Percentiles rank a stretch among this genome's conserved stretches.
phyloP scores from a whole-genome alignment of 768 basidiomycete genomes.

The Calvatia gigantea region DNA sequence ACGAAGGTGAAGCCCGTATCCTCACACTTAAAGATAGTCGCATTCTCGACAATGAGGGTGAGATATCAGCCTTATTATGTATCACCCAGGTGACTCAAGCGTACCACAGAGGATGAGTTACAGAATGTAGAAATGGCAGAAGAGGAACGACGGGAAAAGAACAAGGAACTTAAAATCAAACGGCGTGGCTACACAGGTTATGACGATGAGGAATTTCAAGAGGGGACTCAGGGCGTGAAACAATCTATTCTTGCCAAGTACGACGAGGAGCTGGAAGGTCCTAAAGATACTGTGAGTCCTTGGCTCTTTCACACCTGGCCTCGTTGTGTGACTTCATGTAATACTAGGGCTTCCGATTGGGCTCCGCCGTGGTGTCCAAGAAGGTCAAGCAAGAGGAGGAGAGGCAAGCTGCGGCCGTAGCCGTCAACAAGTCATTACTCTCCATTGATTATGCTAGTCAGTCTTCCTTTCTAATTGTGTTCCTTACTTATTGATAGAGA shows the following conservation, averaged over 20 bases:
- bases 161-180: slow-evolving; percentile 83
- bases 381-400: slow-evolving; percentile 40
- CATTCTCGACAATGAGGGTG: slow-evolving; percentile 93
- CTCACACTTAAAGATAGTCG: slow-evolving; percentile 96
- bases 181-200: slow-evolving; percentile 89
- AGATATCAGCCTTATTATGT: slow-evolving; percentile 13
- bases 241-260: slow-evolving; percentile 87
- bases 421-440: slow-evolving; percentile 77
- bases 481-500: slow-evolving; percentile 16
- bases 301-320: not conserved
- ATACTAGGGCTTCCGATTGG: slow-evolving; percentile 81
- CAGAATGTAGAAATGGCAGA: slow-evolving; percentile 96
- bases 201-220: slow-evolving; percentile 91
- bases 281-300: slow-evolving; percentile 58
- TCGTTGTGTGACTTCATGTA: not conserved
- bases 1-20: slow-evolving; percentile 92
- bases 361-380: slow-evolving; percentile 47
- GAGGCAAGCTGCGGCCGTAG: slow-evolving; percentile 48
- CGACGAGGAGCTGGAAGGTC: slow-evolving; percentile 83
- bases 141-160: slow-evolving; percentile 74
- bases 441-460: slow-evolving; percentile 88
- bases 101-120: slow-evolving; percentile 84
- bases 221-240: slow-evolving; percentile 75
- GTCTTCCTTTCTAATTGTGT: slow-evolving; percentile 26
- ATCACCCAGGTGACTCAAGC: not conserved